Conservation (phyloP, 257 asterid species). For the Capsicum pubescens region DNA sequence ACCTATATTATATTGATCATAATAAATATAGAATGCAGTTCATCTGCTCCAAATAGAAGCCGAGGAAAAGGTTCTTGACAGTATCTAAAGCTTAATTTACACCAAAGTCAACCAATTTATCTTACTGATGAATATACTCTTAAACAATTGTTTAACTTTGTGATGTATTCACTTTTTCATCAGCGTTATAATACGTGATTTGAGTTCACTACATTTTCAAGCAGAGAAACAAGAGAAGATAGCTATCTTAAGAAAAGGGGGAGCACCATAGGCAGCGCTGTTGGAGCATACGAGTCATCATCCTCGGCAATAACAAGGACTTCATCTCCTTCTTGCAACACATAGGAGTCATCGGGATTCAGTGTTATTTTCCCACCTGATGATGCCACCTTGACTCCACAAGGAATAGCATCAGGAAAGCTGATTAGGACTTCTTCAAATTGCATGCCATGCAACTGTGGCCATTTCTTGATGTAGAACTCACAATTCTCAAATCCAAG, state of each 20-base stretch:
- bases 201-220: constrained; percentile 9
- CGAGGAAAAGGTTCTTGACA: neutral
- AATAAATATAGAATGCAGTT: neutral
- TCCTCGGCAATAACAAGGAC: constrained; percentile 95
- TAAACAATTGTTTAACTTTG: neutral
- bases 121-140: constrained; percentile 1
- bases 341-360: constrained; percentile 83
- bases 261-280: constrained; percentile 76
- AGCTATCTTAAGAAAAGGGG: constrained; percentile 29
- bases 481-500: constrained; percentile 95
- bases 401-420: constrained; percentile 91
- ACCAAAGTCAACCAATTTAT: constrained; percentile 10
- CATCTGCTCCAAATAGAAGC: neutral
- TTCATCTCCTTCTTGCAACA: constrained; percentile 86
- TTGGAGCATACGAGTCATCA: constrained; percentile 82
- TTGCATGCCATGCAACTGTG: constrained; percentile 79
- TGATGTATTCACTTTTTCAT: constrained; percentile 14
- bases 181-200: neutral
- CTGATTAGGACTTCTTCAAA: constrained; percentile 87
- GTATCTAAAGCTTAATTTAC: neutral
- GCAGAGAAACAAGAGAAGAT: constrained; percentile 9
- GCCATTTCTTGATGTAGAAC: constrained; percentile 85
- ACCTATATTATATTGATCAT: neutral
- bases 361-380: constrained; percentile 78
- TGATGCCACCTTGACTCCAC: constrained; percentile 89